These are phyloP conservation scores for Infundibulicybe gibba DNA, from an alignment of 768 basidiomycete species.

Conservation along the genomic window DNA sequence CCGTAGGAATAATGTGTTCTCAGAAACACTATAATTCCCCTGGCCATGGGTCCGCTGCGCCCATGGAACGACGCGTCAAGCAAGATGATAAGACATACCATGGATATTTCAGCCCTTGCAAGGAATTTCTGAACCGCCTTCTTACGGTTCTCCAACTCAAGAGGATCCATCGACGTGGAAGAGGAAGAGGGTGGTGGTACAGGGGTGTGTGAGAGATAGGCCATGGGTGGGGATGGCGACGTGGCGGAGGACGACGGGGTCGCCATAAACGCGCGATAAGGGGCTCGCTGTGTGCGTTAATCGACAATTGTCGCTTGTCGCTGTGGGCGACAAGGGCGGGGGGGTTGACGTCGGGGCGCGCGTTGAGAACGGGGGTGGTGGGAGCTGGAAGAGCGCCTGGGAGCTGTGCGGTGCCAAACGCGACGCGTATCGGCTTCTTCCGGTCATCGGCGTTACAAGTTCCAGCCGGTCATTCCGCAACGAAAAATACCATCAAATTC, in stretches of 20 bases:
- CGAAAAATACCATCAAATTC: no score
- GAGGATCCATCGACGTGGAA: conserved; percentile 31
- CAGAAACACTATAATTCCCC: not conserved
- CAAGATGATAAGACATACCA: conserved; percentile 51
- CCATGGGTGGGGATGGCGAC: conserved; percentile 74
- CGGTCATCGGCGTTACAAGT: conserved; percentile 32
- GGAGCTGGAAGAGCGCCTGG: conserved; percentile 24
- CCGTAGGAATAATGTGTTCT: conserved; percentile 4
- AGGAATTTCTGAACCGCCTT: conserved; percentile 73
- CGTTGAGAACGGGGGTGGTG: conserved; percentile 25
- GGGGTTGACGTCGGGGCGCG: conserved; percentile 32
- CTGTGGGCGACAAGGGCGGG: conserved; percentile 25
- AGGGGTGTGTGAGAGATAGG: conserved; percentile 49
- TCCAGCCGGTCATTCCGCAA: no score
- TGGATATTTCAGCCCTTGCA: conserved; percentile 75
- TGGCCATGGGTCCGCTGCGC: not conserved
- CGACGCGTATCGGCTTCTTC: conserved; percentile 51
- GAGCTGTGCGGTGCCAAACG: conserved; percentile 37
- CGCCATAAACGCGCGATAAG: conserved; percentile 55
- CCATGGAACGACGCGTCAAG: conserved; percentile 48
- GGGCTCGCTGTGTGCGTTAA: conserved; percentile 10
- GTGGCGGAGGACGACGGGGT: conserved; percentile 80
- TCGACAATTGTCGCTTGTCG: conserved; percentile 22
- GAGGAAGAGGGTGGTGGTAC: conserved; percentile 32
- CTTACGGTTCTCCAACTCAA: conserved; percentile 59